Conservation (phyloP, 805 yeast species). For the Novakomyces olei region DNA sequence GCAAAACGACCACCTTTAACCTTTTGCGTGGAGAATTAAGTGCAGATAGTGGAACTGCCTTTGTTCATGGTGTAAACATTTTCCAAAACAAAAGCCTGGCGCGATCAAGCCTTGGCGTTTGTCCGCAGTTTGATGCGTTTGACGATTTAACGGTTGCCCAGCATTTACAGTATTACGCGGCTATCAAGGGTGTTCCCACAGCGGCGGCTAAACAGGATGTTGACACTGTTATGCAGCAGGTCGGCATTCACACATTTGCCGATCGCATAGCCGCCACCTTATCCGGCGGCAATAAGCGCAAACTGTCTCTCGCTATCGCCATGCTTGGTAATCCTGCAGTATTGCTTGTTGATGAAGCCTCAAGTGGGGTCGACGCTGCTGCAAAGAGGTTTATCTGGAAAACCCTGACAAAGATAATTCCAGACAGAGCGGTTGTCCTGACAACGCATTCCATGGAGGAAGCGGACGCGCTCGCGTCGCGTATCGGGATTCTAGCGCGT, state of each 20-base stretch:
- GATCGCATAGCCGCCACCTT: constrained; percentile 15
- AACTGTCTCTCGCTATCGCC: constrained; percentile 17
- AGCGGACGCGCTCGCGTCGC: constrained; percentile 17
- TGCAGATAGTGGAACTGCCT: constrained; percentile 14
- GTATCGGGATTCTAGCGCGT: constrained; percentile 17
- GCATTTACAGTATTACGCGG: constrained; percentile 15
- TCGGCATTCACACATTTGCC: constrained; percentile 16
- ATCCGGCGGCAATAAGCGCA: constrained; percentile 19
- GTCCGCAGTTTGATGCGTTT: constrained; percentile 21
- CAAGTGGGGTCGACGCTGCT: constrained; percentile 20
- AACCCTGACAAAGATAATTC: constrained; percentile 15
- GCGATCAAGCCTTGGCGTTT: constrained; percentile 17
- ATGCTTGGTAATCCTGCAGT: constrained; percentile 18
- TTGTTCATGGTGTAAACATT: constrained; percentile 14
- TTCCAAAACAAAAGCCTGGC: constrained; percentile 13
- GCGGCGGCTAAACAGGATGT: constrained; percentile 13
- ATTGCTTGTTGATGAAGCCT: constrained; percentile 18
- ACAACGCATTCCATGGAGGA: constrained; percentile 21
- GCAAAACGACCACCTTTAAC: constrained; percentile 18
- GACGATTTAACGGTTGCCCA: constrained; percentile 17
- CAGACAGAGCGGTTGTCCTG: constrained; percentile 16
- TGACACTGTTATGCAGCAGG: constrained; percentile 15
- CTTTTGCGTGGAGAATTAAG: constrained; percentile 18
- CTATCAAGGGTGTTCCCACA: constrained; percentile 14
- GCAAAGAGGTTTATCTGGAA: constrained; percentile 20